Evolutionary conservation across 129 eudicot genomes (phyloP).

Genomic region (Artemisia annua): DNA sequence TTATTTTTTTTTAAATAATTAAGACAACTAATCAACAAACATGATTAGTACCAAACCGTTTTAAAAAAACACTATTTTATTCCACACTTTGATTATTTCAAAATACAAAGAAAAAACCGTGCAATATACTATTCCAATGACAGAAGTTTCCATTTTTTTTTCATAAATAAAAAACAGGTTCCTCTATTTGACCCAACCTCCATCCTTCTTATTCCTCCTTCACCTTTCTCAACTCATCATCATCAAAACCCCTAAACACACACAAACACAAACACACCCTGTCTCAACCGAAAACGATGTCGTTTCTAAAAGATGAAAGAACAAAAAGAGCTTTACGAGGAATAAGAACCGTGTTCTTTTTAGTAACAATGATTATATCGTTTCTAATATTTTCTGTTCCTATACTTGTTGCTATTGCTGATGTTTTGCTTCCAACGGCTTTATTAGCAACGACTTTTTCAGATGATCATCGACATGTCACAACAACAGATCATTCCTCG

Average conservation of each 20-base stretch:
- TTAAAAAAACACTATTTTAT: neutral
- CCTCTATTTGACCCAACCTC: constrained; percentile 26
- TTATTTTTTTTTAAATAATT: no score
- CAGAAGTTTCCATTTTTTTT: neutral
- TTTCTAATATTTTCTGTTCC: constrained; percentile 75
- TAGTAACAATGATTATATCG: constrained; percentile 69
- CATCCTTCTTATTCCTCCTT: constrained; percentile 15
- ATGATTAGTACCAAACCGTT: constrained; percentile 22
- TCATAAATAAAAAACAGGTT: constrained; percentile 14
- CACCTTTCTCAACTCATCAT: constrained; percentile 21
- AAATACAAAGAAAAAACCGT: constrained; percentile 15
- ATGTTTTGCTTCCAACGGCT: constrained; percentile 72
- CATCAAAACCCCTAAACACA: neutral
- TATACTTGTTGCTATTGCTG: constrained; percentile 62
- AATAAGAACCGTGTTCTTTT: constrained; percentile 67
- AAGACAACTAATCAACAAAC: constrained; percentile 9
- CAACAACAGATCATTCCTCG: constrained; percentile 26
- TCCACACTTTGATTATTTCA: constrained; percentile 15
- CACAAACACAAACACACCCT: no score
- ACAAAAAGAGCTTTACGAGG: constrained; percentile 45
- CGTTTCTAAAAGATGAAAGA: constrained; percentile 55
- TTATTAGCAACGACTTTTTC: constrained; percentile 57
- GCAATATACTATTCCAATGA: constrained; percentile 20
- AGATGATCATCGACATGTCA: constrained; percentile 5
- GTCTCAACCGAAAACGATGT: constrained; percentile 22